Base-by-base conservation (phyloP, 345 rosid species). In the Cardiospermum halicacabum region DNA sequence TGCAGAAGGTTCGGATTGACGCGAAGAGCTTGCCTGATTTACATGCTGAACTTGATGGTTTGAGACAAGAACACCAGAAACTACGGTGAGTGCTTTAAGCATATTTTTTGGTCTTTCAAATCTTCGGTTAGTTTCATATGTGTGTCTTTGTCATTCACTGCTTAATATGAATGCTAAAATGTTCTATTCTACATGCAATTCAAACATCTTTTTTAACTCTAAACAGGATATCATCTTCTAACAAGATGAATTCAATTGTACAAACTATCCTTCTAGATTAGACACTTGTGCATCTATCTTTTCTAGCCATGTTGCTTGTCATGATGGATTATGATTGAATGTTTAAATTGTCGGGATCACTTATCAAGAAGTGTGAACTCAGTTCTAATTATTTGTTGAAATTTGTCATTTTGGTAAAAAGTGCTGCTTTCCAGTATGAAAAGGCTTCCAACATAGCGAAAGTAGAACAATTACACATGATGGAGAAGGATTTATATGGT, bases 381-480 rank as follows among this genome's bases (percentile, higher is more conserved):
- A 28, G 21, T 19, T 69, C 34, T 56, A 12, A 45, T 57, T 11
- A 18, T 56, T 26, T 12, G 49, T 59, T 50, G 42, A 8, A 53
- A 64, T 65, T 51, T 70, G 2, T 56, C 66, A 18, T 37, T 58
- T 54, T n/a, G 47, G 30, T 43, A 21, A 64, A 76, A 79, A 88
- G 98, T 65, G 74, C 70, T 69, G 76, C 71, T 5, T 92, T 89
- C 66, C 86, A 81, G 68, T 67, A 53, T 36, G 96, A 86, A 75
- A 89, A 89, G 80, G 77, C 83, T 68, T 72, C 53, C 54, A 92
- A 92, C 75, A 67, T 88, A 47, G 89, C 77, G 66, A 80, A 74
- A 72, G 93, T 86, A 73, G 74, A 48, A 71, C 81, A 82, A 61
- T 43, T 92, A 78, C 80, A 78, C 75, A 80, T 76, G 13, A 82